phyloP scores from a whole-genome alignment of 1,284 basidiomycete species.

The Nidula niveotomentosa region DNA sequence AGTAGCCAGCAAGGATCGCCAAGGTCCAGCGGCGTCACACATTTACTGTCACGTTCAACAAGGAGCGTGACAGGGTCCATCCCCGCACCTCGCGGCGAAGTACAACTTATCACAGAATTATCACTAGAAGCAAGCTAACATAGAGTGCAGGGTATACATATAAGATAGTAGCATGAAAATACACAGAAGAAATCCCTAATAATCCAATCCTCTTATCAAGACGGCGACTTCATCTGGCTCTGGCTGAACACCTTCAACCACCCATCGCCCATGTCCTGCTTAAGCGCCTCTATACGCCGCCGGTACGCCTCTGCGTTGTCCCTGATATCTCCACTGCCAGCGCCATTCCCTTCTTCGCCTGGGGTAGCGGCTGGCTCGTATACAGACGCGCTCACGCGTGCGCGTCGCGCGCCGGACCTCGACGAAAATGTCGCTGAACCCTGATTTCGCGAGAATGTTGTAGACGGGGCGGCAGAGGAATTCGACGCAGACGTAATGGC shows the following conservation, averaged over 20 bases:
- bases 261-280: slow-evolving; percentile 83
- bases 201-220: slow-evolving; percentile 5
- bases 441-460: neutral
- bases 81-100: too few species aligned
- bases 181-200: too few species aligned
- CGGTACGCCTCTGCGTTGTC: slow-evolving; percentile 70
- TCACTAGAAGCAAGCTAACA: too few species aligned
- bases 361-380: slow-evolving; percentile 51
- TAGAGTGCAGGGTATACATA: neutral
- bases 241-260: slow-evolving; percentile 86
- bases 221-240: slow-evolving; percentile 33
- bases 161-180: neutral
- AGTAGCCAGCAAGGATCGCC: too few species aligned
- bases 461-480: too few species aligned
- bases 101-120: too few species aligned
- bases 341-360: slow-evolving; percentile 22
- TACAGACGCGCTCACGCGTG: slow-evolving; percentile 55
- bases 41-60: too few species aligned
- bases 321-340: slow-evolving; percentile 31
- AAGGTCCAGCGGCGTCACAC: too few species aligned
- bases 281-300: slow-evolving; percentile 75
- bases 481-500: too few species aligned
- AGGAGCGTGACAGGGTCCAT: too few species aligned
- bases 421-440: slow-evolving; percentile 28
- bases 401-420: slow-evolving; percentile 45